phyloP scores from a whole-genome alignment of 768 basidiomycete species.

The Naematelia encephala region DNA sequence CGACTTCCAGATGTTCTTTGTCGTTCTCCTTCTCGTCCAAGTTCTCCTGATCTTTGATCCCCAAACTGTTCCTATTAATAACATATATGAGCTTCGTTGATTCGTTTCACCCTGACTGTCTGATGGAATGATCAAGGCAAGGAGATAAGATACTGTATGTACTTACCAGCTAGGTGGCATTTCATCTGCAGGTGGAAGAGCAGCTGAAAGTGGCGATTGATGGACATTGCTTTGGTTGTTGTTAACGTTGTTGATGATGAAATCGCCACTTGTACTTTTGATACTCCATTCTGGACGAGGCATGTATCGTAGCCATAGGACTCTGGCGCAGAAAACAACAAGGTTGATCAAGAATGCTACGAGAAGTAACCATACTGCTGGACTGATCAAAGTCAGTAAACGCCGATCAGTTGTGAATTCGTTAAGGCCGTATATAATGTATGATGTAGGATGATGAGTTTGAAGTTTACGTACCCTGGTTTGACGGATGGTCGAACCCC shows the following conservation, averaged over 20 bases:
- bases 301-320: constrained; percentile 17
- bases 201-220: constrained; percentile 9
- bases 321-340: constrained; percentile 16
- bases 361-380: constrained; percentile 31
- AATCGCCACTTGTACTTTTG: background rate
- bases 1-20: too few species aligned
- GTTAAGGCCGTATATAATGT: background rate
- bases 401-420: background rate
- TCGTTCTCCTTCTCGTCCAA: background rate
- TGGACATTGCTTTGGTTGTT: background rate
- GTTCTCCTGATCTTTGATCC: background rate
- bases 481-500: too few species aligned
- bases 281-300: constrained; percentile 37
- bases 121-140: too few species aligned
- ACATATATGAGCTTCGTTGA: background rate
- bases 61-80: constrained; percentile 20
- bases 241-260: background rate
- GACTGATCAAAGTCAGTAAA: constrained; percentile 10
- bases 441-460: background rate
- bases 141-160: too few species aligned
- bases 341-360: constrained; percentile 26
- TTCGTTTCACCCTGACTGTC: too few species aligned
- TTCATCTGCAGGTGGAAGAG: constrained; percentile 7
- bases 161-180: constrained; percentile 22
- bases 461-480: too few species aligned